These are phyloP conservation scores for Aspergillus nidulans DNA, from an alignment of 495 filamentous ascomycete genomes.

Conservation along the genomic window DNA sequence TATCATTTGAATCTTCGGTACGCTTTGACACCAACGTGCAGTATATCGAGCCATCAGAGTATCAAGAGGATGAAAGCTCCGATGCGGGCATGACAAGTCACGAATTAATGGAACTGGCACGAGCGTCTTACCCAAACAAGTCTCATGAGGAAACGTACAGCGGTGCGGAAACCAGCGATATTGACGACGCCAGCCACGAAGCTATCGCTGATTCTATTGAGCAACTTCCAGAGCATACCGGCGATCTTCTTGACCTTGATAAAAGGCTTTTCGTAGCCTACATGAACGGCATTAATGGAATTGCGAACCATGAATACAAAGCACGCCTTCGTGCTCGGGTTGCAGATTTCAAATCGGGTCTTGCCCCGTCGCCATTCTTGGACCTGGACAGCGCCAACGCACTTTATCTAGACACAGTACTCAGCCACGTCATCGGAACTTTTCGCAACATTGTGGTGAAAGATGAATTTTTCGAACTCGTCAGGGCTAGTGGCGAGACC, in stretches of 20 bases:
- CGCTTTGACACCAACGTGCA: conserved; percentile 35
- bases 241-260: conserved; percentile 39
- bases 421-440: conserved; percentile 39
- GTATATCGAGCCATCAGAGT: conserved; percentile 34
- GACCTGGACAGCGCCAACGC: conserved; percentile 30
- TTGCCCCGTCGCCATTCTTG: conserved; percentile 31
- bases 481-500: conserved; percentile 25
- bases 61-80: conserved; percentile 22
- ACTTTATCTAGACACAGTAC: conserved; percentile 35
- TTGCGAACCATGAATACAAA: conserved; percentile 31
- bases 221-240: conserved; percentile 33
- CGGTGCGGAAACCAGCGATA: conserved; percentile 17
- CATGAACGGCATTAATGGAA: conserved; percentile 43
- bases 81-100: conserved; percentile 37
- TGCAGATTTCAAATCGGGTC: conserved; percentile 34
- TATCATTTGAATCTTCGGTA: conserved; percentile 37
- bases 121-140: conserved; percentile 16
- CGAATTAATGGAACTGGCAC: conserved; percentile 40
- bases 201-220: conserved; percentile 16
- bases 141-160: conserved; percentile 14
- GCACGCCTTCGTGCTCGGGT: conserved; percentile 33
- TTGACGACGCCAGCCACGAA: conserved; percentile 11
- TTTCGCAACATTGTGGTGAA: conserved; percentile 38
- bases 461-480: conserved; percentile 36
- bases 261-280: conserved; percentile 40